Conservation (phyloP, 2,329 filamentous ascomycete genomes). For the Trichoderma arundinaceum region DNA sequence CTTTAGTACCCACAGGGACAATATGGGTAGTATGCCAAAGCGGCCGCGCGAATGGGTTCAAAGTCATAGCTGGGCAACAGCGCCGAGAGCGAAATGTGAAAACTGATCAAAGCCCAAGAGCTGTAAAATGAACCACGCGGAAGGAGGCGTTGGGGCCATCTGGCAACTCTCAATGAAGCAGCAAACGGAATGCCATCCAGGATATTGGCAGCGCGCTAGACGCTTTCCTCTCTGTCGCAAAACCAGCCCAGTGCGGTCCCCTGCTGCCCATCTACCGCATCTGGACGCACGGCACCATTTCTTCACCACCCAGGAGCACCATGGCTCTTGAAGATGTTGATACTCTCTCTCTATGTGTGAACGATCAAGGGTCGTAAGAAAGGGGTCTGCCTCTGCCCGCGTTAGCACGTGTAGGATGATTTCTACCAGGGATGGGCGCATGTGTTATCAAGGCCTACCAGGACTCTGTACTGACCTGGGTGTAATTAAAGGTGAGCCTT, state of each 20-base stretch:
- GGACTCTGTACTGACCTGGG: too few relatives aligned
- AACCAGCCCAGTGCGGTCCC: neutral
- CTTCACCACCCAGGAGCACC: neutral
- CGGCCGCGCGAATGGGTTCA: constrained; percentile 23
- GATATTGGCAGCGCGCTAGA: neutral
- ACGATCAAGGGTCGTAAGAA: too few relatives aligned
- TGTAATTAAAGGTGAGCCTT: neutral
- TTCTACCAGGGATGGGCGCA: too few relatives aligned
- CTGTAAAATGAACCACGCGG: constrained; percentile 18
- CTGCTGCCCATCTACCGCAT: neutral
- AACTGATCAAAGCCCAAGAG: constrained; percentile 18
- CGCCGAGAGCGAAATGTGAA: constrained; percentile 29
- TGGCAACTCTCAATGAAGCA: constrained; percentile 2
- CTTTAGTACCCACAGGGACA: constrained; percentile 12
- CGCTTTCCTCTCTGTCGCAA: neutral
- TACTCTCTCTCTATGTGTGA: too few relatives aligned
- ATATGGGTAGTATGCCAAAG: constrained; percentile 9
- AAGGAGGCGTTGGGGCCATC: constrained; percentile 12
- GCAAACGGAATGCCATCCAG: constrained; percentile 10
- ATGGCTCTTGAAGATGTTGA: neutral
- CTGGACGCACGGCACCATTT: neutral
- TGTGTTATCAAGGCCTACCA: too few relatives aligned
- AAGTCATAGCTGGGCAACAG: constrained; percentile 22
- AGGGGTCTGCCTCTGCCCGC: too few relatives aligned
- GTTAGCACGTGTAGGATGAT: too few relatives aligned